Base-by-base conservation (phyloP, 169 alveolate species). In the Eimeria tenella region DNA sequence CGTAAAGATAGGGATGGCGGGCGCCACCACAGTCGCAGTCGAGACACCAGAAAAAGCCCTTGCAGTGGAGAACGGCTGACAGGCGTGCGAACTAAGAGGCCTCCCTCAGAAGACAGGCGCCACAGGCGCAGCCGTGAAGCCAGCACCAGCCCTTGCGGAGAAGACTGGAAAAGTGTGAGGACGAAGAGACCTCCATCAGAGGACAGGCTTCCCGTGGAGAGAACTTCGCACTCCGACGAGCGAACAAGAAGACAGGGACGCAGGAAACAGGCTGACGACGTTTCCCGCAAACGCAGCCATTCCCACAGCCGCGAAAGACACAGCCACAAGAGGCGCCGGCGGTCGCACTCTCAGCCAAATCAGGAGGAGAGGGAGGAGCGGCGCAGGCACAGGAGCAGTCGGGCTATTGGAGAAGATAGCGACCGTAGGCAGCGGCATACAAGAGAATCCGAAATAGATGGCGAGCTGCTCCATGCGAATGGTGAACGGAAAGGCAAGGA, bases 311-410 rank as follows among this genome's bases (percentile, higher is more conserved):
- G 84, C 19, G 84, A 74, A 25, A 74, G 84, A 49, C 5, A 53
- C 62, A 74, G 84, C 62, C 63, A 58, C 77, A 71, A 71, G 82
- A 71, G 82, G 58, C 25, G 42, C 10, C 82, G 82, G 21, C 82
- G 82, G 56, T 71, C 82, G 82, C 82, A 55, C 31, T 49, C 65
- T 5, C 68, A 7, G 31, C 68, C 50, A 56, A 75, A 49, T 49
- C 63, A 53, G 65, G 77, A 68, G 77, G 60, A 75, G 86, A 49
- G 50, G 86, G 65, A 75, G 31, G 50, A 23, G 3, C 77, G 77
- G 11, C 77, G 11, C 53, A 42, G 25, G 4, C 55, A 71, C 55
- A 71, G 82, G 82, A 71, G 82, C 56, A 25, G 82, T 0, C 58
- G 82, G 21, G 21, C 11, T n/a, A 55, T 49, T 9, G 77, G 17